Base-by-base conservation (phyloP, 2,329 filamentous ascomycete species). In the Bimuria novae-zelandiae region DNA sequence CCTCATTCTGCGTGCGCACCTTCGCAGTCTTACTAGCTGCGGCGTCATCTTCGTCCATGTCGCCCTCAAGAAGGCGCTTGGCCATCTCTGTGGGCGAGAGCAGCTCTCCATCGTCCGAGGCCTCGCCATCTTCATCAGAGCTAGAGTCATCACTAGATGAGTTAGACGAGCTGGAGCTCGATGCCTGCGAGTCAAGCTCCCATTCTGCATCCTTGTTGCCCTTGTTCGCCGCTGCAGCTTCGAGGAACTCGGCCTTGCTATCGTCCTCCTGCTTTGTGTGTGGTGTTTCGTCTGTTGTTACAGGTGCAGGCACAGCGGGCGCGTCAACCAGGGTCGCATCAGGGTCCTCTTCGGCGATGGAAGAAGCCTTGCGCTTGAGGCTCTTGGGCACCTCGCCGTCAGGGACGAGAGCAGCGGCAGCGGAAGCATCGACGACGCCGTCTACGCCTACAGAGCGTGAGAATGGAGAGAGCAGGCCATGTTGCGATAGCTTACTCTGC, bases 51-150 rank as follows among this genome's bases (percentile, higher is more conserved):
- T 94, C 92, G 1, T 89, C 92, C 1, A 86, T 89, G 27, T 82
- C 86, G 59, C 93, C 92, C 37, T 84, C 89, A 90, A 97, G 95
- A 19, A 97, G 79, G 43, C 96, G 85, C 29, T 88, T 87, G 0
- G 90, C 91, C 52, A 90, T 88, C 70, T 96, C 92, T 65, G 92
- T 90, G 2, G 92, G 84, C 49, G 87, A 87, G 1, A 97, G 79
- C 36, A 92, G 80, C 48, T 89, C 69, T 42, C 70, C 70, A 25
- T 73, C 70, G 23, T 73, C 84, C 63, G 92, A 91, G 25, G 44
- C 44, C 23, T 83, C 69, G 14, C 64, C 84, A 63, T 91, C 91
- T 25, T 83, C 84, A 54, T 80, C 80, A 30, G 63, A 68, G 46
- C 65, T 68, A 25, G 76, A 77, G n/a, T 77, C 78, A 54, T 83